Base-by-base conservation (phyloP, 2,329 filamentous ascomycete genomes). In the Claviceps paspali region DNA sequence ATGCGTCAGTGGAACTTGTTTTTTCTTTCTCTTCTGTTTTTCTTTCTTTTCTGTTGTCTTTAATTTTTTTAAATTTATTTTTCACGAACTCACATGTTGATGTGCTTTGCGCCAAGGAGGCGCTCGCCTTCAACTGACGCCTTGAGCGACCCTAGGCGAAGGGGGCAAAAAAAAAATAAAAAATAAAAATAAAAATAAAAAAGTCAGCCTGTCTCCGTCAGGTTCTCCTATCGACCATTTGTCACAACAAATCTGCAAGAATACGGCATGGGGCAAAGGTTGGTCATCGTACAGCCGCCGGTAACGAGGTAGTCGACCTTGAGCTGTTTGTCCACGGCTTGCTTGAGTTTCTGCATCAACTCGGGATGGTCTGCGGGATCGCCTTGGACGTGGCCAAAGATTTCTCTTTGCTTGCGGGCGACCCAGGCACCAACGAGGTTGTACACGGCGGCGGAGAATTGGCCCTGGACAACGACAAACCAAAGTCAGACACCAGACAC, bases 231-330 rank as follows among this genome's bases (percentile, higher is more conserved):
- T n/a, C n/a, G n/a, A n/a, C n/a, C n/a, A n/a, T n/a, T n/a, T n/a
- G n/a, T n/a, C n/a, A n/a, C n/a, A n/a, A n/a, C n/a, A n/a, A n/a
- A n/a, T n/a, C n/a, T n/a, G n/a, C n/a, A n/a, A n/a, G n/a, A n/a
- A n/a, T n/a, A n/a, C n/a, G n/a, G n/a, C n/a, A n/a, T n/a, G n/a
- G n/a, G n/a, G n/a, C n/a, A n/a, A n/a, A n/a, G n/a, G n/a, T n/a
- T n/a, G n/a, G n/a, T 26, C 24, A 10, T 26, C 24, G 10, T 26
- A 26, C 24, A 96, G 38, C 79, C 76, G 38, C 88, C 88, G 3
- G 88, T 95, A 38, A 95, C 75, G 32, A 95, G 61, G 60, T 95
- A 96, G 60, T 96, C 88, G 30, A 92, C 56, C 62, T 79, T 82
- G 47, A 95, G 64, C 41, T 88, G 73, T 39, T 73, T 64, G 35